A percentile compares a stretch with the other conserved stretches of the same genome.
These are phyloP conservation scores for Syzygium aromaticum DNA, from an alignment of 345 rosid genomes.

Conservation along the genomic window DNA sequence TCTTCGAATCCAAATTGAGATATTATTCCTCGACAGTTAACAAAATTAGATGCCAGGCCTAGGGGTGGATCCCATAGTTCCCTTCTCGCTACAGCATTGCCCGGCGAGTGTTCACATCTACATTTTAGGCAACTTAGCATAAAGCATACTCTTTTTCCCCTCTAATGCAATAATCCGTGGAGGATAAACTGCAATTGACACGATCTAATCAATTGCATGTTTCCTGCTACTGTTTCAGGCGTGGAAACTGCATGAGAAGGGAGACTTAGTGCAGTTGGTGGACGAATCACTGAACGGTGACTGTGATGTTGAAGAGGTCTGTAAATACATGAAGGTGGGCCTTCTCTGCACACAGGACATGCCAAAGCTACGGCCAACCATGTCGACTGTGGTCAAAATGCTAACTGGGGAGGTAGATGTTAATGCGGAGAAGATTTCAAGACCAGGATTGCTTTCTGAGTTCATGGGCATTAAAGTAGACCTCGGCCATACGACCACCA, in stretches of 20 bases:
- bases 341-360: slow-evolving; percentile 63
- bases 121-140: not conserved
- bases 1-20: not conserved
- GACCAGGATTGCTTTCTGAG: slow-evolving; percentile 41
- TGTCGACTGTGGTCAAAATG: slow-evolving; percentile 42
- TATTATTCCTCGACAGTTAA: not conserved
- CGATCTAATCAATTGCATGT: not conserved
- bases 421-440: slow-evolving; percentile 21
- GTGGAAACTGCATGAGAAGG: slow-evolving; percentile 27
- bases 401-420: slow-evolving; percentile 31
- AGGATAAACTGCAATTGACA: not conserved
- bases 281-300: slow-evolving; percentile 26
- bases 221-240: slow-evolving; percentile 17
- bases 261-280: slow-evolving; percentile 22
- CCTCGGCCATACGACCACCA: not conserved
- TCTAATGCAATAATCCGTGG: not conserved
- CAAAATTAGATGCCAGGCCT: not conserved
- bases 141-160: not conserved
- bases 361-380: slow-evolving; percentile 47
- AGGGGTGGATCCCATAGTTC: not conserved
- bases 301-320: slow-evolving; percentile 29
- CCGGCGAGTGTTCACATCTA: not conserved
- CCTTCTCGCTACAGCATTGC: not conserved
- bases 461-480: slow-evolving; percentile 13
- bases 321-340: slow-evolving; percentile 37